These are phyloP conservation scores for Amanita rimosa DNA, from an alignment of 768 basidiomycete genomes.

Conservation along the genomic window DNA sequence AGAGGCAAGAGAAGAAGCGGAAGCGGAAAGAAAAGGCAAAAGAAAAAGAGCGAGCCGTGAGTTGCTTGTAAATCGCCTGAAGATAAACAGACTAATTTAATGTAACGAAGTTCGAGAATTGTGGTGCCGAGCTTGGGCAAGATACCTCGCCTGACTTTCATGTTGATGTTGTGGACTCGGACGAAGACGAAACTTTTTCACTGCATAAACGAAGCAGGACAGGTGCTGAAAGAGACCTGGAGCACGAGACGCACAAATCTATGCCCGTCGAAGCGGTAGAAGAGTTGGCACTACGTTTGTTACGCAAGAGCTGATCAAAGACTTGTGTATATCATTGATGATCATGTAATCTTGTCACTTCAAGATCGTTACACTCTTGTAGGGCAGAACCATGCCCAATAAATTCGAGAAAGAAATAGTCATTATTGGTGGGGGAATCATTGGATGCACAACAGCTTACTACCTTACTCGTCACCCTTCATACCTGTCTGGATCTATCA, in stretches of 20 bases:
- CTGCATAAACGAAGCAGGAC: constrained; percentile 17
- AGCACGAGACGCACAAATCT: constrained; percentile 6
- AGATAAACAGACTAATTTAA: constrained; percentile 1
- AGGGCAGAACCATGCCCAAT: background rate
- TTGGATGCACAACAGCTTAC: constrained; percentile 77
- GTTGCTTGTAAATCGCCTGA: constrained; percentile 9
- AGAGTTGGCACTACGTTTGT: constrained; percentile 4
- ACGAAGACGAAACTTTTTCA: constrained; percentile 21
- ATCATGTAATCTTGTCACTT: background rate
- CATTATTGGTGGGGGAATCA: constrained; percentile 80
- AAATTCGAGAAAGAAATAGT: constrained; percentile 33
- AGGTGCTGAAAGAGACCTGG: too few relatives aligned
- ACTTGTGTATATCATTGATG: background rate
- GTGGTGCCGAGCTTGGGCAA: constrained; percentile 24
- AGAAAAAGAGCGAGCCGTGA: constrained; percentile 47
- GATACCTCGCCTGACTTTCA: constrained; percentile 63
- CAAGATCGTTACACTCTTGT: background rate
- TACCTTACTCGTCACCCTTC: constrained; percentile 54
- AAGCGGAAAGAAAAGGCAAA: constrained; percentile 48
- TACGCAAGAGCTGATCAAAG: constrained; percentile 2
- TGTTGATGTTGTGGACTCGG: constrained; percentile 33
- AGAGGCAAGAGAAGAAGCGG: constrained; percentile 85
- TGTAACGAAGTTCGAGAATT: constrained; percentile 18
- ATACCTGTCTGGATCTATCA: constrained; percentile 26
- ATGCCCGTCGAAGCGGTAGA: constrained; percentile 11